Percentiles rank a stretch among this genome's conserved stretches.
Conservation (phyloP, 345 rosid species). For the Geranium brycei region DNA sequence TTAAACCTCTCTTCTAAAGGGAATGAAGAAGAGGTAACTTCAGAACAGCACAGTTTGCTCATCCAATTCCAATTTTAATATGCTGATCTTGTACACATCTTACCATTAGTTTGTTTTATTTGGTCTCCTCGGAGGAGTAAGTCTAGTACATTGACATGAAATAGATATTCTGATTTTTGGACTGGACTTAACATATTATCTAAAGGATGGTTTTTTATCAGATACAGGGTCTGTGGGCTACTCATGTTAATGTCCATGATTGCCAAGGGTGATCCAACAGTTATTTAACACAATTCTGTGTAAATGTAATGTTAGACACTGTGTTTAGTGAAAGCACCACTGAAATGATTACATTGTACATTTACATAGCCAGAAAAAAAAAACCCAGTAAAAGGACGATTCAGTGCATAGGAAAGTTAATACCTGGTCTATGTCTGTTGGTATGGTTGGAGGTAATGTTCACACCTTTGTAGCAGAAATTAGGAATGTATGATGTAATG, state of each 20-base stretch:
- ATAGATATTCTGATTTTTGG: too few species aligned
- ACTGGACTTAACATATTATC: too few species aligned
- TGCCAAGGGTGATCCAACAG: not conserved
- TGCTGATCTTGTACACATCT: too few species aligned
- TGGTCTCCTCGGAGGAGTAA: too few species aligned
- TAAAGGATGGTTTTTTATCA: not conserved
- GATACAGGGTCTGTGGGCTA: not conserved
- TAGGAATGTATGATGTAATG: too few species aligned
- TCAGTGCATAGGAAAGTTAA: not conserved
- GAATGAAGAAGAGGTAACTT: conserved; percentile 46
- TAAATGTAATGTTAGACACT: not conserved
- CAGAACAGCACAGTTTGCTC: not conserved
- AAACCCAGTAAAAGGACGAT: not conserved
- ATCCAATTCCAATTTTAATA: too few species aligned
- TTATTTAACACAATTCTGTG: not conserved
- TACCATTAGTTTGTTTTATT: too few species aligned
- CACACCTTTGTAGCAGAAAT: too few species aligned
- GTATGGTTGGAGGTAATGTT: not conserved
- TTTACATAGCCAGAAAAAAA: not conserved
- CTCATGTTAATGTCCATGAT: not conserved
- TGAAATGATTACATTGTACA: not conserved
- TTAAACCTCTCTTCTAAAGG: conserved; percentile 22
- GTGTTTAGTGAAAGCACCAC: not conserved
- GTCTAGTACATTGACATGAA: too few species aligned
- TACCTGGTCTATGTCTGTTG: not conserved